Evolutionary conservation across 148 eudicot species (phyloP).

Genomic region (Salicornia ramosissima): DNA sequence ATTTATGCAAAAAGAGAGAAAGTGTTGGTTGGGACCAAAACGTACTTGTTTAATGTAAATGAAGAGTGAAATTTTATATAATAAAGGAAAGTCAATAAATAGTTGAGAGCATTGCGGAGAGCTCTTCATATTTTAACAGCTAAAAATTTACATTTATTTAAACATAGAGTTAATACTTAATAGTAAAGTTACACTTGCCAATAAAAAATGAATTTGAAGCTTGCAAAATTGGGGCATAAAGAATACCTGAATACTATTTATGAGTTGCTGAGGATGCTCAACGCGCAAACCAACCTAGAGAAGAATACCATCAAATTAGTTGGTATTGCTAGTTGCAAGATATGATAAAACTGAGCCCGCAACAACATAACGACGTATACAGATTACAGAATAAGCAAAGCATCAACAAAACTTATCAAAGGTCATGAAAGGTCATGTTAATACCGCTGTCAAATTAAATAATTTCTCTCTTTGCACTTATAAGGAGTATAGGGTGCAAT

Average conservation of each 20-base stretch:
- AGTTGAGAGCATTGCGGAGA: background rate
- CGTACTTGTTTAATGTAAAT: too few species aligned
- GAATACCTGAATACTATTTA: conserved; percentile 82
- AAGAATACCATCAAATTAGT: conserved; percentile 14
- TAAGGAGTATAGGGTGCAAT: too few species aligned
- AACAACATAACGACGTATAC: background rate
- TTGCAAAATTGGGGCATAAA: background rate
- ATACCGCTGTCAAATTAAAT: too few species aligned
- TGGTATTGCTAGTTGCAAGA: background rate
- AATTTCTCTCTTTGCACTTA: too few species aligned
- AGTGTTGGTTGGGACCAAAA: too few species aligned
- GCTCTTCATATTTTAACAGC: background rate
- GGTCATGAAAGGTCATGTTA: too few species aligned
- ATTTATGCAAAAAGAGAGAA: too few species aligned
- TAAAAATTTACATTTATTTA: background rate
- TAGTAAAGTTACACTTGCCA: background rate
- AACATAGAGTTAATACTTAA: background rate
- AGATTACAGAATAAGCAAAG: too few species aligned
- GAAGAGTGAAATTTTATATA: too few species aligned
- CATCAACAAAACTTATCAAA: too few species aligned
- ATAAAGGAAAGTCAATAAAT: background rate
- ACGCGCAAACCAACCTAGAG: conserved; percentile 85
- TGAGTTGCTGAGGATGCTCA: conserved; percentile 94
- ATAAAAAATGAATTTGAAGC: background rate
- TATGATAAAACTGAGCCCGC: background rate